These are phyloP conservation scores for Ogataea corticis DNA, from an alignment of 805 yeast species.

Conservation along the genomic window DNA sequence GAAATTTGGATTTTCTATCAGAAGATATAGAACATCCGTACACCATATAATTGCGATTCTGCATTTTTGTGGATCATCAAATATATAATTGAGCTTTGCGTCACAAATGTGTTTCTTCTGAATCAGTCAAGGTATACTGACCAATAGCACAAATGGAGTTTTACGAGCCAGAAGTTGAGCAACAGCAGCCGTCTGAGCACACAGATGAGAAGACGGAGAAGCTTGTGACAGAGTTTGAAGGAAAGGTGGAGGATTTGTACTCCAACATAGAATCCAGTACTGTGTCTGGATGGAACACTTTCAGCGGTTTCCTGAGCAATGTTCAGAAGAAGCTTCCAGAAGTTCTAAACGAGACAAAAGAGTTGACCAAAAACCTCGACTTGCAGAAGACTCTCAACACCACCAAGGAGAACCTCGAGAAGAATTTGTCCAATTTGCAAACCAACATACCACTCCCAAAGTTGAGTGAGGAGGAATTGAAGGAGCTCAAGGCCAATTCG, in stretches of 20 bases:
- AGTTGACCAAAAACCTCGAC: conserved; percentile 21
- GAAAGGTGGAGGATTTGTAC: conserved; percentile 41
- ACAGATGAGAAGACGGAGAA: conserved; percentile 52
- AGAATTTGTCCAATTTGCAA: conserved; percentile 16
- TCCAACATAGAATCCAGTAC: conserved; percentile 44
- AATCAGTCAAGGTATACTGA: not conserved
- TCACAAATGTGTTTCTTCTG: too few relatives aligned
- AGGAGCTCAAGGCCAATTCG: conserved; percentile 26
- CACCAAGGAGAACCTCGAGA: conserved; percentile 20
- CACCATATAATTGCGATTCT: too few relatives aligned
- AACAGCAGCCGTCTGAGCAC: conserved; percentile 20
- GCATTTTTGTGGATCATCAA: not conserved
- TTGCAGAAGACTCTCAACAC: conserved; percentile 17
- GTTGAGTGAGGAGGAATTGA: conserved; percentile 27
- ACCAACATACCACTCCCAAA: conserved; percentile 12
- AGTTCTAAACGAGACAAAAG: conserved; percentile 31
- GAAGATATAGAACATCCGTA: too few relatives aligned
- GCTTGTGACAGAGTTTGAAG: conserved; percentile 55
- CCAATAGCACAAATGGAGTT: conserved; percentile 28
- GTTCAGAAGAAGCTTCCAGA: conserved; percentile 36
- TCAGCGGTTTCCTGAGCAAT: conserved; percentile 37
- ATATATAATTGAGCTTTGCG: not conserved
- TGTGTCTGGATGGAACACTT: conserved; percentile 35
- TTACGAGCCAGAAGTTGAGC: conserved; percentile 27
- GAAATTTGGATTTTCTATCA: too few relatives aligned